Evolutionary conservation across 306 rosid species (phyloP).

Genomic region (Herpetospermum pedunculosum): DNA sequence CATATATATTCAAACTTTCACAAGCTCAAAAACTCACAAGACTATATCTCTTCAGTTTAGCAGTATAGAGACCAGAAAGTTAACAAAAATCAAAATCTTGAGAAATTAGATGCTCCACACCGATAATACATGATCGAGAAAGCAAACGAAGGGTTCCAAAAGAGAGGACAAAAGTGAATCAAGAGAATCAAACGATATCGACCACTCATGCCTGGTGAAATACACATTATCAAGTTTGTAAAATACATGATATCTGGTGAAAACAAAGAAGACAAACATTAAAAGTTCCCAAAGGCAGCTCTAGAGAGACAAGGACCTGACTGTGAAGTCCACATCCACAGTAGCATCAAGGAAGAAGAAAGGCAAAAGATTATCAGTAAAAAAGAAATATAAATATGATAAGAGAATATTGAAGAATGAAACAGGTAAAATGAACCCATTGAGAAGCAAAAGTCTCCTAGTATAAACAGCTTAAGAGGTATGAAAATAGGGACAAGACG

Average conservation of each 20-base stretch:
- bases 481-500: slow-evolving; percentile 20
- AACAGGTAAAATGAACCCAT: neutral
- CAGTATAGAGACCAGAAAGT: neutral
- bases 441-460: neutral
- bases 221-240: neutral
- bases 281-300: neutral
- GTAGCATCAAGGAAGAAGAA: slow-evolving; percentile 1
- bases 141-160: neutral
- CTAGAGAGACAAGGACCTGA: slow-evolving; percentile 22
- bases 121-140: neutral
- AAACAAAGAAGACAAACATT: neutral
- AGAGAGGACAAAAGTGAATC: neutral
- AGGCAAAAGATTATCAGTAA: neutral
- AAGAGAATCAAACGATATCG: neutral
- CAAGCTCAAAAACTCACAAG: neutral
- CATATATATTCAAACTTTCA: neutral
- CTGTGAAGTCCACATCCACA: slow-evolving; percentile 17
- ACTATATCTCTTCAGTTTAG: neutral
- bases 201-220: neutral
- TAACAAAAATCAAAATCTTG: neutral
- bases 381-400: neutral
- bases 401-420: neutral
- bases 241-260: neutral
- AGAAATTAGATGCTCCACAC: neutral
- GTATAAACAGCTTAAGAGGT: neutral